phyloP scores from a whole-genome alignment of 306 rosid species.

The Parietaria judaica region DNA sequence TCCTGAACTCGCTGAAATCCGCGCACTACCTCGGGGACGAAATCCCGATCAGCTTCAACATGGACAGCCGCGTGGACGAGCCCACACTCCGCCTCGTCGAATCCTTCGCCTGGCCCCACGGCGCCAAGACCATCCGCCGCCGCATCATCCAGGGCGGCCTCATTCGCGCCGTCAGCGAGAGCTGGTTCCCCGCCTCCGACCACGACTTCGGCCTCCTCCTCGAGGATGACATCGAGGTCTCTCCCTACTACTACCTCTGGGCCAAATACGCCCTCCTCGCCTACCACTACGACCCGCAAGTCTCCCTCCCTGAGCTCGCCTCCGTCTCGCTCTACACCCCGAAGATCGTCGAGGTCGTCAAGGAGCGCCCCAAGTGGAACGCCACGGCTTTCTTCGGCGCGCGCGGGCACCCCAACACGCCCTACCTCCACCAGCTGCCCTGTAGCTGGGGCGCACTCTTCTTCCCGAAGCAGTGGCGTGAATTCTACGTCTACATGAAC shows the following conservation, averaged over 20 bases:
- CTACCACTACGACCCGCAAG: conserved; percentile 86
- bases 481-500: conserved; percentile 92
- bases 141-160: conserved; percentile 98
- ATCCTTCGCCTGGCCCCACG: conserved; percentile 88
- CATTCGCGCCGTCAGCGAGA: conserved; percentile 88
- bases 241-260: conserved; percentile 92
- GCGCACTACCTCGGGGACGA: conserved; percentile 92
- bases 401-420: conserved; percentile 67
- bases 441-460: conserved; percentile 98
- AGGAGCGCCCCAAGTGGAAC: conserved; percentile 92
- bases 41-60: conserved; percentile 69
- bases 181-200: conserved; percentile 91
- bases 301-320: conserved; percentile 73
- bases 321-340: conserved; percentile 96
- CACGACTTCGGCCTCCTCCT: conserved; percentile 81
- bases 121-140: conserved; percentile 73
- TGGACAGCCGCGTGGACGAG: conserved; percentile 91
- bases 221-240: conserved; percentile 91
- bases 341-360: conserved; percentile 77
- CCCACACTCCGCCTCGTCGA: conserved; percentile 53
- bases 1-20: conserved; percentile 64
- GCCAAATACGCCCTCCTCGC: conserved; percentile 84
- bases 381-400: conserved; percentile 66
- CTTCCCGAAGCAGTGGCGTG: conserved; percentile 98
- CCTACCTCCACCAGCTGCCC: conserved; percentile 89